Evolutionary conservation across 1,284 basidiomycete species (phyloP), one percentile per base, ranked within the genome.

Genomic region (Laetiporus sulphureus): DNA sequence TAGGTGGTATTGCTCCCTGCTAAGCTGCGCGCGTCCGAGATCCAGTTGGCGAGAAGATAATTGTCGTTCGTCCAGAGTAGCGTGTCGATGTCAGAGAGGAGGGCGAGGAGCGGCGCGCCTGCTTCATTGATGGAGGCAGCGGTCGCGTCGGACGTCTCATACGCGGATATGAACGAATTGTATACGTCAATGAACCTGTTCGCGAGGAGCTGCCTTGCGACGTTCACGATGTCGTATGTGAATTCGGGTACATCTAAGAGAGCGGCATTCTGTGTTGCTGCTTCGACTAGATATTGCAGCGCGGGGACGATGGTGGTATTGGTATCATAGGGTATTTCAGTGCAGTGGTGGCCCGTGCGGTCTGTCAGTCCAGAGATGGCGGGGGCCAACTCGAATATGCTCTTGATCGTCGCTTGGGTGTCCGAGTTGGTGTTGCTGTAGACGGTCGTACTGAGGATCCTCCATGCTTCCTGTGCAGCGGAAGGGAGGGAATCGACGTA

Each of bases 181-280:
- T 71, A 71, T 2, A 48, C 37, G 30, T 57, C 58, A 32, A 65
- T 57, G 53, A 69, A 71, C 22, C 62, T 54, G 53, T 72, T 67
- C 7, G 58, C 56, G 38, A 71, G 60, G 4, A 68, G 54, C 43
- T 72, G 69, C 11, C 69, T 62, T 13, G 66, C 54, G 27, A 66
- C 45, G 44, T 72, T 66, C 19, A 71, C 64, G n/a, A 67, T 54
- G 49, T 72, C 69, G 48, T 66, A 64, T 23, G 44, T 47, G 55
- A 67, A 71, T 46, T 68, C 67, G 1, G 62, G 61, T 2, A 59
- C 47, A 1, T 44, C 4, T 8, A 22, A n/a, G 15, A 70, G 56
- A 0, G 34, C 29, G 0, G 49, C 37, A 5, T 55, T 54, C 23
- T 49, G 29, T 1, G 51, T 19, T 4, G 48, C 51, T 1, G 65